Conservation (phyloP, 306 rosid genomes). For the Cucumis melo region DNA sequence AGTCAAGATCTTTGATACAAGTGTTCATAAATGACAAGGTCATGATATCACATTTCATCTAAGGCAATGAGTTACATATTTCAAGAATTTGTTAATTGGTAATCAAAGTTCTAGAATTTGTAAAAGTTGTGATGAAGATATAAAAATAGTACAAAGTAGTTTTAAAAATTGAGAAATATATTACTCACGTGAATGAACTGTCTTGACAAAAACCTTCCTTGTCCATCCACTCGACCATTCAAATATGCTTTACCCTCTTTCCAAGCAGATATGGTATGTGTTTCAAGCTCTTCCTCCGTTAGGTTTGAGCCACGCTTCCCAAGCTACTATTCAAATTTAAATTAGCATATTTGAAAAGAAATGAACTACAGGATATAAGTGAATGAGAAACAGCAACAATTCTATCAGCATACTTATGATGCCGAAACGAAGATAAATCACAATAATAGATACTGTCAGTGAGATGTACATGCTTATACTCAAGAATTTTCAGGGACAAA, state of each 20-base stretch:
- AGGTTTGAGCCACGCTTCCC: conserved; percentile 93
- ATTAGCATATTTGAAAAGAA: conserved; percentile 16
- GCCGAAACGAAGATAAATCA: not conserved
- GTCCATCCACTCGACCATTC: conserved; percentile 49
- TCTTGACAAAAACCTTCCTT: conserved; percentile 47
- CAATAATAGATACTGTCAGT: not conserved
- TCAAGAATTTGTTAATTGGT: not conserved
- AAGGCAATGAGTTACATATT: not conserved
- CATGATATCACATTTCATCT: not conserved
- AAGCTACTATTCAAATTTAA: conserved; percentile 38
- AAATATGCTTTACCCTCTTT: conserved; percentile 81
- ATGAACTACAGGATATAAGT: not conserved
- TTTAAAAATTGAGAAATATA: not conserved
- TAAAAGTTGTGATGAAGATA: not conserved
- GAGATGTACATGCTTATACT: not conserved
- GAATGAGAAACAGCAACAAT: not conserved
- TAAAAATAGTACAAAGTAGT: not conserved
- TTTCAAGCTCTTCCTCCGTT: conserved; percentile 97
- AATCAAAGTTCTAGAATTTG: not conserved
- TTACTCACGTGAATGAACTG: conserved; percentile 62
- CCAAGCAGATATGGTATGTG: conserved; percentile 97
- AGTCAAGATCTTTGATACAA: not conserved
- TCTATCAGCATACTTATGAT: not conserved
- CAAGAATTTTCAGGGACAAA: not conserved
- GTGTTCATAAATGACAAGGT: not conserved